These are phyloP conservation scores for Cardamine occulta DNA, from an alignment of 345 rosid genomes.

Conservation along the genomic window DNA sequence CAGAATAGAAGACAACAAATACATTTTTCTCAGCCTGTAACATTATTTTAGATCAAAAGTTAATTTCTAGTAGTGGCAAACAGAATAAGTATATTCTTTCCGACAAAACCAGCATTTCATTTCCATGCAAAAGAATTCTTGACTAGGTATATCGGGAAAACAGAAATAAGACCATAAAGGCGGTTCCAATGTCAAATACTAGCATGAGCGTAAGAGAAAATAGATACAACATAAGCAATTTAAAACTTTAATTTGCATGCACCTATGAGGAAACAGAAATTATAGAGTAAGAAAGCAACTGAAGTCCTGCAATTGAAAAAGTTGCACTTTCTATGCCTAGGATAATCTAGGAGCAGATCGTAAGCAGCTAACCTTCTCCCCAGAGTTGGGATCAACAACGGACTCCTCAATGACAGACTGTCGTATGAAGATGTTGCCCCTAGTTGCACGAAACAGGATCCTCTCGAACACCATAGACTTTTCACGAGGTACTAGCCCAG, in stretches of 20 bases:
- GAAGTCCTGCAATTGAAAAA: conserved; percentile 1
- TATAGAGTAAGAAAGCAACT: conserved; percentile 14
- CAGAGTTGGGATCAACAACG: conserved; percentile 84
- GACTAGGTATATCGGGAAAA: background rate
- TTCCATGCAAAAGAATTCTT: conserved; percentile 16
- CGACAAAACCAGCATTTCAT: conserved; percentile 7
- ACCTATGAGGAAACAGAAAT: background rate
- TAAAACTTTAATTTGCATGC: background rate
- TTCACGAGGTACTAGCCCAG: conserved; percentile 90
- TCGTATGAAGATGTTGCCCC: conserved; percentile 83
- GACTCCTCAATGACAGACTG: conserved; percentile 74
- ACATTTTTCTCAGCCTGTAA: conserved; percentile 92
- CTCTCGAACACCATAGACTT: conserved; percentile 95
- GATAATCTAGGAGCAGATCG: conserved; percentile 20
- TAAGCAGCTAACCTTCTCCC: conserved; percentile 73
- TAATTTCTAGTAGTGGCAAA: conserved; percentile 19
- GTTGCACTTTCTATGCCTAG: background rate
- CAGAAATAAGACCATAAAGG: background rate
- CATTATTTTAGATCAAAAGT: conserved; percentile 37
- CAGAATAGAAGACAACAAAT: conserved; percentile 81
- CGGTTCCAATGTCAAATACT: conserved; percentile 3
- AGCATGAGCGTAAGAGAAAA: conserved; percentile 9
- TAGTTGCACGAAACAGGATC: conserved; percentile 94
- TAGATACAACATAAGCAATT: background rate
- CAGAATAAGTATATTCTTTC: conserved; percentile 14